Evolutionary conservation across 805 yeast genomes (phyloP), one percentile per base, ranked within the genome.

Genomic region (Ogataea ganodermae): DNA sequence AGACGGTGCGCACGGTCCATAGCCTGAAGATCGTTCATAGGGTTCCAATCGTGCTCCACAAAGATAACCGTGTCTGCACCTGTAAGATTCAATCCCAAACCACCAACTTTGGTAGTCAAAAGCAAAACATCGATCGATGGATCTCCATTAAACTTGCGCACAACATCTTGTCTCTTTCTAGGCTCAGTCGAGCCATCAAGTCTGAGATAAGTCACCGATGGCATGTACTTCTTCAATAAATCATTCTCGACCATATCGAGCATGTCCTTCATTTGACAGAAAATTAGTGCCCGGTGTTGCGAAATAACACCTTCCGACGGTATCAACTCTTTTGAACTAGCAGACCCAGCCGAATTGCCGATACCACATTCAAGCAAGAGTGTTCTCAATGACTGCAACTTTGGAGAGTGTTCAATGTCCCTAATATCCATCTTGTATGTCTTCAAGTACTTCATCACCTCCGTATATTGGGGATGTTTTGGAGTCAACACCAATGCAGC

Each of bases 11-110:
- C 98, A 62, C 99, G 78, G 66, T 94, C 99, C 99, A 94, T 94
- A 0, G 99, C 99, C 66, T 94, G 99, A 48, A 94, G 74, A 72
- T 94, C 99, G 62, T 89, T 94, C 98, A 95, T 94, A 21, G 99
- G 99, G 63, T 94, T 94, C 99, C 99, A 94, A 66, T 94, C 99
- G 61, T 94, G 99, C 62, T 94, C 99, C 27, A 94, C 96, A 71
- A 94, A 94, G n/a, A 94, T 94, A 38, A 94, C 99, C 0, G 99
- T 94, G 65, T 94, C 99, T 0, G 99, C 99, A 54, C 99, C 98
- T 0, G 99, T 94, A 64, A 94, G 75, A 63, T 94, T 94, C 62
- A 94, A 79, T 13, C 99, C 99, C 51, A 94, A 76, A n/a, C 99
- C 99, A 64, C 99, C 99, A 42, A 94, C 99, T 65, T 94, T 95